Conservation (phyloP, 1,139 yeast genomes). For the Hemisphaericaspora subhashii region DNA sequence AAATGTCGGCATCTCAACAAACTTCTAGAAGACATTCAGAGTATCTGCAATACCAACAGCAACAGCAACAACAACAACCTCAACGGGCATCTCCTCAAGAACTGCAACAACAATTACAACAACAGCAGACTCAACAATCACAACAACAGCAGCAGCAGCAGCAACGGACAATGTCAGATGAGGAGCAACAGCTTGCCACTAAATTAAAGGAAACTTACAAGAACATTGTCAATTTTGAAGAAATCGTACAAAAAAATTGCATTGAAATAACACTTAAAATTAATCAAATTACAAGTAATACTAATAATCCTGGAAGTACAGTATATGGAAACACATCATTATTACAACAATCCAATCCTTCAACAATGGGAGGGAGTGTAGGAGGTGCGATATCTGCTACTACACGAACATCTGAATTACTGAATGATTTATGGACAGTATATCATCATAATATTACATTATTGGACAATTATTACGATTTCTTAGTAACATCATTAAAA, state of each 20-base stretch:
- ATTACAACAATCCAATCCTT: slow-evolving; percentile 18
- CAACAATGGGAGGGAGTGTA: slow-evolving; percentile 9
- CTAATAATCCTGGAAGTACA: slow-evolving; percentile 13
- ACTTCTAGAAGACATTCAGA: slow-evolving; percentile 8
- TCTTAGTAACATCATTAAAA: slow-evolving; percentile 65
- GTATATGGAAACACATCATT: slow-evolving; percentile 22
- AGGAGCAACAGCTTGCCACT: slow-evolving; percentile 69
- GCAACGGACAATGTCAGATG: slow-evolving; percentile 51
- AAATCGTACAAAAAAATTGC: slow-evolving; percentile 68
- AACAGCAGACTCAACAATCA: slow-evolving; percentile 6
- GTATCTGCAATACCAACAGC: slow-evolving; percentile 8
- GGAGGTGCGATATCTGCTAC: slow-evolving; percentile 14
- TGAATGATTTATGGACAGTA: slow-evolving; percentile 69
- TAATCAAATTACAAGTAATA: slow-evolving; percentile 41
- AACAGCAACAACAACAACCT: slow-evolving; percentile 9
- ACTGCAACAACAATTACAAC: slow-evolving; percentile 14
- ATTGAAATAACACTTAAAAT: slow-evolving; percentile 53
- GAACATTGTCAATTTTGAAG: slow-evolving; percentile 64
- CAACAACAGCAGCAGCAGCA: slow-evolving; percentile 16
- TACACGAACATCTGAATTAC: slow-evolving; percentile 47
- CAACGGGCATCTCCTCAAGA: slow-evolving; percentile 8
- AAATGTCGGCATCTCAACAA: background rate
- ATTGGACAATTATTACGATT: slow-evolving; percentile 69
- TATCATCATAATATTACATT: slow-evolving; percentile 66
- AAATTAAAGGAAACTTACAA: slow-evolving; percentile 74